These are phyloP conservation scores for Euphrasia confusa DNA, from an alignment of 257 asterid species.

Conservation along the genomic window DNA sequence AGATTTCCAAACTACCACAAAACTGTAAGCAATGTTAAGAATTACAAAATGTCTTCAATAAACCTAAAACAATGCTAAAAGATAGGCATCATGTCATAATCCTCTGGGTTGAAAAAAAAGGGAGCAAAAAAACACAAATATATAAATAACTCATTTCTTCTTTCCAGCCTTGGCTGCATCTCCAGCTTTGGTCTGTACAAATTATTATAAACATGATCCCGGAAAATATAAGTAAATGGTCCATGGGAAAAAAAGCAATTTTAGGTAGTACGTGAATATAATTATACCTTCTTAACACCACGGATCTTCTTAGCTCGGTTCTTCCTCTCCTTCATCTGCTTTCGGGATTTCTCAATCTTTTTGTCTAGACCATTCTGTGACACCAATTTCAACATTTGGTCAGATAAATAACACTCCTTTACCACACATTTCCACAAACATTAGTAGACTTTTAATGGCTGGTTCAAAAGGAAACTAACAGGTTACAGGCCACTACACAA, in stretches of 20 bases:
- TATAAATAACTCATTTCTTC: constrained; percentile 37
- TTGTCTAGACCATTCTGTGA: constrained; percentile 49
- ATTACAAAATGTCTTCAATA: background rate
- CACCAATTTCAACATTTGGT: background rate
- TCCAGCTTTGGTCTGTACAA: constrained; percentile 48
- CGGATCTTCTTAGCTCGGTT: constrained; percentile 51
- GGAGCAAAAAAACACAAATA: constrained; percentile 6
- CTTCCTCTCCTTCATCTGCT: constrained; percentile 56
- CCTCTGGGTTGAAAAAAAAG: constrained; percentile 7
- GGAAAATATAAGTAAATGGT: background rate
- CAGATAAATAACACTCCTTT: background rate
- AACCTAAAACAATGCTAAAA: constrained; percentile 15
- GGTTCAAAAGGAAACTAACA: no score
- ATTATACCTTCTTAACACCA: constrained; percentile 46
- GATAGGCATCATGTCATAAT: constrained; percentile 10
- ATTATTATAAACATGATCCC: background rate
- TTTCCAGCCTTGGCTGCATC: constrained; percentile 59
- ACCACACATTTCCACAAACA: no score
- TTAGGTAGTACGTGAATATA: background rate
- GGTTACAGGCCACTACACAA: no score
- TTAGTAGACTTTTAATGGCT: no score
- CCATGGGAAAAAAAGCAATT: background rate
- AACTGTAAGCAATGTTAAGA: background rate
- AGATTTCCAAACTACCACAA: constrained; percentile 11
- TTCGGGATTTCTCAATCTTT: constrained; percentile 46